phyloP scores from a whole-genome alignment of 257 asterid species.

The Solanum virginianum region DNA sequence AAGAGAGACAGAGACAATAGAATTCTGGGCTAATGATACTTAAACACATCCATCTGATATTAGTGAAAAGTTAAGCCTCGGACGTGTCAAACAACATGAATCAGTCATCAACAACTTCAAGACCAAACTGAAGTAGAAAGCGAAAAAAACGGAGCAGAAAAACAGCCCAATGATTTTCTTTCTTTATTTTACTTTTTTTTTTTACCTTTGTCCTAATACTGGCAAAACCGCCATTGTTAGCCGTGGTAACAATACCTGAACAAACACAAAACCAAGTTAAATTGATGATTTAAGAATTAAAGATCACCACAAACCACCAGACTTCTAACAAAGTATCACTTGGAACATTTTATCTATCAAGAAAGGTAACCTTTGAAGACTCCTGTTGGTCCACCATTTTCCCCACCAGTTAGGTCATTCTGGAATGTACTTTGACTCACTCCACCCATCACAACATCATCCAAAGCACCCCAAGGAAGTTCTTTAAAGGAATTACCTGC shows the following conservation, averaged over 20 bases:
- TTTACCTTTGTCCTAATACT: constrained; percentile 76
- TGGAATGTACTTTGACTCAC: constrained; percentile 82
- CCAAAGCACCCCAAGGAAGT: constrained; percentile 90
- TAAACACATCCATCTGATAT: neutral
- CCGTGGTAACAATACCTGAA: constrained; percentile 75
- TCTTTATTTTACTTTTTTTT: neutral
- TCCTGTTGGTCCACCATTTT: constrained; percentile 77
- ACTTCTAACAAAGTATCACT: neutral
- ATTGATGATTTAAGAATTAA: neutral
- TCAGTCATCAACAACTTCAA: neutral
- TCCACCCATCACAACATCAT: constrained; percentile 99
- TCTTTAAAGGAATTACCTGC: constrained; percentile 56
- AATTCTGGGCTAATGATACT: neutral
- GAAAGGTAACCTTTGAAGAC: constrained; percentile 60
- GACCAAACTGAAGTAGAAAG: neutral
- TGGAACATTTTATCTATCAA: neutral
- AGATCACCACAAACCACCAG: neutral
- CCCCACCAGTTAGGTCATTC: constrained; percentile 66
- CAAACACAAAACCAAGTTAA: neutral
- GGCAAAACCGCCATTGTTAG: constrained; percentile 93
- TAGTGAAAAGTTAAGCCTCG: neutral
- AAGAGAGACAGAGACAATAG: neutral
- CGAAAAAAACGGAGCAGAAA: neutral
- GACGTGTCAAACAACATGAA: neutral
- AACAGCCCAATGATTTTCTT: neutral